phyloP scores from a whole-genome alignment of 116 monocot species.

The Papilionanthe hybrid region DNA sequence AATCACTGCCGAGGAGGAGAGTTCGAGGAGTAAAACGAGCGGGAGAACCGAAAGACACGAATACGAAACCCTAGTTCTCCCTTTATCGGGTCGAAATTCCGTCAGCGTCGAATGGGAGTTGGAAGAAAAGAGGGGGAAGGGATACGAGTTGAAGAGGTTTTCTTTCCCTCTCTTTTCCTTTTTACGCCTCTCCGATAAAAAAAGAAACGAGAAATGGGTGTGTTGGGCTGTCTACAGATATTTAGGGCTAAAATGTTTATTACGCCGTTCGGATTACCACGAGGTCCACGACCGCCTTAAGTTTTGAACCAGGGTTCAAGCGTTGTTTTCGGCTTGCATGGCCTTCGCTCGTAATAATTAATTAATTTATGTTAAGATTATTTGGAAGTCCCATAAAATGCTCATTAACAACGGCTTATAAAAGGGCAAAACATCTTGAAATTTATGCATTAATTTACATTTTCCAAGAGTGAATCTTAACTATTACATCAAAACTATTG shows the following conservation, averaged over 20 bases:
- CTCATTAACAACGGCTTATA: too few relatives aligned
- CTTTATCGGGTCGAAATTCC: background rate
- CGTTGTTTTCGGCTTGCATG: background rate
- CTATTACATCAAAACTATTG: too few relatives aligned
- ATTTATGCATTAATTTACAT: too few relatives aligned
- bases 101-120: background rate
- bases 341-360: too few relatives aligned
- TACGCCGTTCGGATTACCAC: background rate
- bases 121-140: background rate
- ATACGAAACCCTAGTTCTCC: constrained; percentile 15
- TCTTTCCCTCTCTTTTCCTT: constrained; percentile 6
- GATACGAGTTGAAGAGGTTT: constrained; percentile 4
- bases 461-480: too few relatives aligned
- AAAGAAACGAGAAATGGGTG: background rate
- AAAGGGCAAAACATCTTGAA: too few relatives aligned
- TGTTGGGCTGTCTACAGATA: too few relatives aligned
- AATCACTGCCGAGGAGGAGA: background rate
- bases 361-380: too few relatives aligned
- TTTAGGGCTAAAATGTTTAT: background rate
- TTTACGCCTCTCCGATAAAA: background rate
- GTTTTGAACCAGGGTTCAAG: background rate
- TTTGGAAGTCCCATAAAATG: too few relatives aligned
- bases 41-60: background rate
- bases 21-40: background rate
- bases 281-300: background rate